phyloP scores from a whole-genome alignment of 2,329 filamentous ascomycete species.

The Trichoderma koningii region DNA sequence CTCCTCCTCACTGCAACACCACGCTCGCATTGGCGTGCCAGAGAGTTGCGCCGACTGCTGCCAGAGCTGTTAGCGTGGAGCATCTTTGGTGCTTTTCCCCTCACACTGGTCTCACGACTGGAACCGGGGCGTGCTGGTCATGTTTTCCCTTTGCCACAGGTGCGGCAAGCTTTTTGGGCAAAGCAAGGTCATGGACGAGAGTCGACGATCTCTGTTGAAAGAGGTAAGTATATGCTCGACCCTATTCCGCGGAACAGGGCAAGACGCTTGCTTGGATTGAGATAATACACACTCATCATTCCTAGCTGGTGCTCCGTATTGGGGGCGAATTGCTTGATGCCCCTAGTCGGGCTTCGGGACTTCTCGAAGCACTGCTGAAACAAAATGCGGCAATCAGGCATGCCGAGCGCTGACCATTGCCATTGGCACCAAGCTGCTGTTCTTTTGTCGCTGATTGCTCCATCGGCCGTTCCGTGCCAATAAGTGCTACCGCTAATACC shows the following conservation, averaged over 20 bases:
- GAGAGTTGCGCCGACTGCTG: constrained; percentile 27
- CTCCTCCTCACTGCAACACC: constrained; percentile 26
- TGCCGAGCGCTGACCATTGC: constrained; percentile 4
- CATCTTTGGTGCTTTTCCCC: constrained; percentile 14
- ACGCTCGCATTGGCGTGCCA: constrained; percentile 25
- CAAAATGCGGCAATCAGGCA: not conserved
- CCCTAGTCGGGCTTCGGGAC: not conserved
- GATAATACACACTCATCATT: too few relatives aligned
- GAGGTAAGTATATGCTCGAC: too few relatives aligned
- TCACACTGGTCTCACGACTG: constrained; percentile 22
- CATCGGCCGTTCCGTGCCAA: constrained; percentile 8
- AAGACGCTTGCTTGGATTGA: too few relatives aligned
- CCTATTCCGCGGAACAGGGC: too few relatives aligned
- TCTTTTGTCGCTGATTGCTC: constrained; percentile 17
- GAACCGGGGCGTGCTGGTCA: constrained; percentile 12
- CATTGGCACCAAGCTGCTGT: not conserved
- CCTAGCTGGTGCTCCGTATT: too few relatives aligned
- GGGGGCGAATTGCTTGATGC: too few relatives aligned
- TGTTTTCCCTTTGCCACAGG: constrained; percentile 11
- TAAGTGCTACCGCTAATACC: constrained; percentile 1
- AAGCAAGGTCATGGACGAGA: too few relatives aligned
- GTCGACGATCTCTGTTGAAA: not conserved
- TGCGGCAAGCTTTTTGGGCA: not conserved
- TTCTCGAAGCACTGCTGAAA: constrained; percentile 20
- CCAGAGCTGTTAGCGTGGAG: constrained; percentile 23